Evolutionary conservation across 805 yeast species (phyloP), one percentile per base, ranked within the genome.

Genomic region (Deakozyma indianensis): DNA sequence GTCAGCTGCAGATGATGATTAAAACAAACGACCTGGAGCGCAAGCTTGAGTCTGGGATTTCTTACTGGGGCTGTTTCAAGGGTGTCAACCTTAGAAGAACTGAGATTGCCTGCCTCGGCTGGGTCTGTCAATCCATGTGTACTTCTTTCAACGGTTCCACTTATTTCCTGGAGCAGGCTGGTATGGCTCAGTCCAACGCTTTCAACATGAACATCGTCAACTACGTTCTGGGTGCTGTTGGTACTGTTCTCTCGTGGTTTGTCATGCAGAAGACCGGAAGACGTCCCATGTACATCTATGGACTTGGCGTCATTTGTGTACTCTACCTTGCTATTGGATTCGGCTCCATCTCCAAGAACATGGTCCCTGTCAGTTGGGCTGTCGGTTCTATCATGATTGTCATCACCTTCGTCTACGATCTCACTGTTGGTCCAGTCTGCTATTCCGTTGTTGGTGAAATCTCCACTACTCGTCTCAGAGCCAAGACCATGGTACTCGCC

Each of bases 51-150:
- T 9, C 3, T 5, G 43, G 43, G 4, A n/a, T 40, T 9, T 28
- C 14, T 40, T 50, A 51, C 42, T 3, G 43, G 22, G 78, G 74
- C 48, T 74, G 78, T 51, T 71, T 76, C 64, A 67, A 60, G 53
- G 73, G 73, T 4, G 47, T 53, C 3, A 67, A 73, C 55, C 52
- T 62, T 11, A 61, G 80, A 55, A 64, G 81, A 60, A 76, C 82
- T 1, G 69, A 72, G 56, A 59, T 74, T 35, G 67, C 75, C 4
- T 56, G 68, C 27, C 38, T 65, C 25, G 63, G 65, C 3, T 73
- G 74, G 73, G 49, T 70, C 41, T 60, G 65, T 41, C 79, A 74
- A 56, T 63, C 63, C 45, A 58, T 66, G 49, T 65, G 73, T 48
- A 72, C 77, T 48, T 44, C 54, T 5, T 49, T 49, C 42, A n/a